Evolutionary conservation across 2,329 filamentous ascomycete genomes (phyloP).

Genomic region (Calonectria pseudoturangicola): DNA sequence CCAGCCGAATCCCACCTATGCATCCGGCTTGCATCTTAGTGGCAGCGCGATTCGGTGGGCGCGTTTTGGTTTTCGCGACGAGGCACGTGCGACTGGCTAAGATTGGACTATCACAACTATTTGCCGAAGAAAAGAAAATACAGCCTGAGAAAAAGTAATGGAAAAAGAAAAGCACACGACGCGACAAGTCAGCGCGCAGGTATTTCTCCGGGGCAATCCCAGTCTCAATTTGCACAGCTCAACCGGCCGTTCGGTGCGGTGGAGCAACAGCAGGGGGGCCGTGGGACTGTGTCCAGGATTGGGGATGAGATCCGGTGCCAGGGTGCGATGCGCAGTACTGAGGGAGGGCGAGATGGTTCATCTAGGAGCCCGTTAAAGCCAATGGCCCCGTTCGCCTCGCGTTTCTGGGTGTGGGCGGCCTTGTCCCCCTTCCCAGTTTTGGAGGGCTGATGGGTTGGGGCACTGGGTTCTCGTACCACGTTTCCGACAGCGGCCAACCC

Average conservation of each 20-base stretch:
- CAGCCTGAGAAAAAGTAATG: background rate
- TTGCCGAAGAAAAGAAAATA: constrained; percentile 14
- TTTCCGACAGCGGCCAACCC: constrained; percentile 43
- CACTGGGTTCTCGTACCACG: constrained; percentile 41
- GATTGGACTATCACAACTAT: background rate
- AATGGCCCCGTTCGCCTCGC: constrained; percentile 48
- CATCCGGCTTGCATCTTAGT: background rate
- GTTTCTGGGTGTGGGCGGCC: constrained; percentile 38
- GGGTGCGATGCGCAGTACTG: constrained; percentile 34
- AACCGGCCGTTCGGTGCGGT: constrained; percentile 54
- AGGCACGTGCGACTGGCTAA: background rate
- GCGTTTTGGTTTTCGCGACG: constrained; percentile 6
- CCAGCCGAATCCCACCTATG: constrained; percentile 5
- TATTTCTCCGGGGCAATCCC: constrained; percentile 38
- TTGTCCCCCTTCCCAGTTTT: constrained; percentile 14
- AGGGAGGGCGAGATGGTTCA: constrained; percentile 43
- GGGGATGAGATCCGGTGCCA: constrained; percentile 52
- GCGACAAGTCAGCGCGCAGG: constrained; percentile 33
- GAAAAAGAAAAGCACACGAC: constrained; percentile 8
- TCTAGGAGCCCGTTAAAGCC: constrained; percentile 40
- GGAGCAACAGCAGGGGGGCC: constrained; percentile 40
- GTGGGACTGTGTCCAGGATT: constrained; percentile 40
- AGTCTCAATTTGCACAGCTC: constrained; percentile 50
- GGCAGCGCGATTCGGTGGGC: background rate
- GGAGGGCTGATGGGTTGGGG: constrained; percentile 26